A percentile compares a stretch with the other conserved stretches of the same genome.
phyloP scores from a whole-genome alignment of 164 flowering plant species.

The Tetrastigma voinierianum region DNA sequence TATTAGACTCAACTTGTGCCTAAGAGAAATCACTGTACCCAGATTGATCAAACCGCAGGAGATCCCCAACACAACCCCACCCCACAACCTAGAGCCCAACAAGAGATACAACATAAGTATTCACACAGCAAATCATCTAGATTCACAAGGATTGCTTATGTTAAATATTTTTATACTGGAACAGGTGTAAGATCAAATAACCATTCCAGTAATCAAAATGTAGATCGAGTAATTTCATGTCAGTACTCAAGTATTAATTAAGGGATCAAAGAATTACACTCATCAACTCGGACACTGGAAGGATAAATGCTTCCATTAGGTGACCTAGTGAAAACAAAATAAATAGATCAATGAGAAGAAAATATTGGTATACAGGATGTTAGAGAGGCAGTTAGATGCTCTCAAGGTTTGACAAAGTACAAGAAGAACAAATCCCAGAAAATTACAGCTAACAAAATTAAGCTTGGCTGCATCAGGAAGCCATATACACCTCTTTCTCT shows the following conservation, averaged over 20 bases:
- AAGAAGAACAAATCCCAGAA: constrained; percentile 7
- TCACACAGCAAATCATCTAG: background rate
- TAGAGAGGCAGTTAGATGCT: background rate
- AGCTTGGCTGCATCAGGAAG: constrained; percentile 89
- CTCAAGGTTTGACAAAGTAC: background rate
- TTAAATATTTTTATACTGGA: background rate
- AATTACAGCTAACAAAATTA: constrained; percentile 81
- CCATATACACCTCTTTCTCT: constrained; percentile 80
- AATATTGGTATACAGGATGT: no score
- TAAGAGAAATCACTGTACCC: no score
- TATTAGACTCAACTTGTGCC: no score
- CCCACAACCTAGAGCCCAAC: background rate
- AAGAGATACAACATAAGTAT: background rate
- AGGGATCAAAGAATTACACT: constrained; percentile 39
- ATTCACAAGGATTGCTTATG: background rate
- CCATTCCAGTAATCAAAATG: background rate
- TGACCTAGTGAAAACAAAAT: constrained; percentile 51
- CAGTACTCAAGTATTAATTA: background rate
- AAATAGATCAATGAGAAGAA: background rate
- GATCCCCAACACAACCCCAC: no score
- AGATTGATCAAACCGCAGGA: no score
- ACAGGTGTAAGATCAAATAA: background rate
- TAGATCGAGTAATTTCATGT: no score
- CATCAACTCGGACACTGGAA: constrained; percentile 75
- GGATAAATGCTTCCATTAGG: constrained; percentile 77